Base-by-base conservation (phyloP, 352 stramenopile species). In the Globisporangium radiosum region DNA sequence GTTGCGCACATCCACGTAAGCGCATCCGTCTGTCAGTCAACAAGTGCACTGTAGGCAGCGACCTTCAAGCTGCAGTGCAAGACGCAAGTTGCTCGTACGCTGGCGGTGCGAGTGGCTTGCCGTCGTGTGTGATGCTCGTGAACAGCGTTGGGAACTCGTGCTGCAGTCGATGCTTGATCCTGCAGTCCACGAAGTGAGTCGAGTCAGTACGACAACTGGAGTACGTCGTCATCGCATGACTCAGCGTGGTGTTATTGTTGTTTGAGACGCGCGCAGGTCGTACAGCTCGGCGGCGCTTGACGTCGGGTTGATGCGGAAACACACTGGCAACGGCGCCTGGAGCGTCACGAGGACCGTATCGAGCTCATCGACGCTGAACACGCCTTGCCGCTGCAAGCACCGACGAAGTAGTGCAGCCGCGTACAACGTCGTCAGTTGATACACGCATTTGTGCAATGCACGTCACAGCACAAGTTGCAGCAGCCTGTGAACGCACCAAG, bases 261-360 rank as follows among this genome's bases (percentile, higher is more conserved):
- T 33, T 50, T 36, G 1, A 25, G 10, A 6, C 42, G 14, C 8
- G 50, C 19, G 10, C 19, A 25, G 17, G 2, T 60, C 66, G 44
- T 66, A 81, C 74, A 47, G 48, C 7, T 59, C 54, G 7, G 68
- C 63, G 8, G 66, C 60, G 14, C 53, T 51, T 0, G 64, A 44
- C 51, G 75, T 85, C 14, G 78, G 75, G 44, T 86, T 91, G 39
- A 91, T 69, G 25, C 81, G 73, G 55, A 91, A 91, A 68, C 81
- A 91, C 42, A 80, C 76, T 9, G 81, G 81, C 54, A 91, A 67
- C 42, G 78, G 75, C 50, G 69, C 69, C 25, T 81, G 56, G 19
- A 91, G 68, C 15, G 77, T 87, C 17, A 60, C 59, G 47, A 73
- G 71, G 65, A 86, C 79, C 13, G 64, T 52, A 9, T 62, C 66